A percentile compares a stretch with the other conserved stretches of the same genome.
Conservation (phyloP, 768 basidiomycete species). For the Megacollybia marginata region DNA sequence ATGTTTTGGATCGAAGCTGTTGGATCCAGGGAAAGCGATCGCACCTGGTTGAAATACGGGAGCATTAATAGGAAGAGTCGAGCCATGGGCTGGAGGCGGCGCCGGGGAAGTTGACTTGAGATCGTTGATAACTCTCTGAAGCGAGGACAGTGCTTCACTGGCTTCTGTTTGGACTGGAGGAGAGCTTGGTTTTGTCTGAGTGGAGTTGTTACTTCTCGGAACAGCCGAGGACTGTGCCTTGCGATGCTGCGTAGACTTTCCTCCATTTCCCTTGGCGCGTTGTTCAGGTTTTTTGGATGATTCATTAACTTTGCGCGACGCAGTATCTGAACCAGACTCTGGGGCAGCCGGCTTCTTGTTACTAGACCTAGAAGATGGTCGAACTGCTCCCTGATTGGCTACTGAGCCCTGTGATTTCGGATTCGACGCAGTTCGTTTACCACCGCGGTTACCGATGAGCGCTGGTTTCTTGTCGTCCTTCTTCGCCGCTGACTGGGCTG, state of each 20-base stretch:
- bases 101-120: slow-evolving; percentile 79
- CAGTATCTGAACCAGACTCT: slow-evolving; percentile 73
- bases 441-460: slow-evolving; percentile 41
- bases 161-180: slow-evolving; percentile 50
- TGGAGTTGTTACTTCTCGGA: slow-evolving; percentile 40
- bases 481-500: slow-evolving; percentile 46
- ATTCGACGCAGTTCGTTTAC: slow-evolving; percentile 52
- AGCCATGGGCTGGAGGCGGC: slow-evolving; percentile 36
- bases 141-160: slow-evolving; percentile 76
- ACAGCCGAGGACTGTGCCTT: slow-evolving; percentile 53
- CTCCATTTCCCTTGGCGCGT: slow-evolving; percentile 43
- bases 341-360: slow-evolving; percentile 50
- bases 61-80: slow-evolving; percentile 57
- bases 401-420: slow-evolving; percentile 36
- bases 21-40: slow-evolving; percentile 42
- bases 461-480: slow-evolving; percentile 71
- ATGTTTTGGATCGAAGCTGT: slow-evolving; percentile 51
- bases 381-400: slow-evolving; percentile 34
- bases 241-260: slow-evolving; percentile 41
- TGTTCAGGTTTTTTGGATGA: slow-evolving; percentile 48
- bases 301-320: slow-evolving; percentile 50
- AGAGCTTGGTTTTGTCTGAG: slow-evolving; percentile 36
- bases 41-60: slow-evolving; percentile 72
- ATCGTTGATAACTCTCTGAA: slow-evolving; percentile 92
- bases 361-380: slow-evolving; percentile 60